Base-by-base conservation (phyloP, 2,329 filamentous ascomycete genomes). In the Neofusicoccum cordaticola region DNA sequence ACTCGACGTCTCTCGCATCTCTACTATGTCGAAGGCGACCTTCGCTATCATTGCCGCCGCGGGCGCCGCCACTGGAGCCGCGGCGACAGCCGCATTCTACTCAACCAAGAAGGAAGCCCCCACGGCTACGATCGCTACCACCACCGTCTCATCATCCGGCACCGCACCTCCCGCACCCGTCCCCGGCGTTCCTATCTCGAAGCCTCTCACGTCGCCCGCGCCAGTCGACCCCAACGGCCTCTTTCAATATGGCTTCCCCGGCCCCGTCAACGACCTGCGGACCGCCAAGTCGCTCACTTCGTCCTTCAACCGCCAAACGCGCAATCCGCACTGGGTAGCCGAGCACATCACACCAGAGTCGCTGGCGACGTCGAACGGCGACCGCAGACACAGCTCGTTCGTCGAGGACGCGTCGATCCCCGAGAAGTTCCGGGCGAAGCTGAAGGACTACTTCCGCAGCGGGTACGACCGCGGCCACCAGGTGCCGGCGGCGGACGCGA, bases 381-480 rank as follows among this genome's bases (percentile, higher is more conserved):
- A 98, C 80, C 89, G 95, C 73, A 91, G 92, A 77, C 83, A 94
- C 84, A 93, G 88, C 76, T 80, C 80, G 67, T 99, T 99, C 77
- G 78, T 88, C 69, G 94, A 99, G 79, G 95, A 99, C 78, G 77
- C 83, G 2, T 78, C 79, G 27, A 89, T 99, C 63, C 95, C 95
- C 0, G 84, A 90, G 61, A 89, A 90, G 79, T 99, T 97, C 83
- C 90, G 93, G 68, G 95, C 91, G 65, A 90, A 89, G 77, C 84
- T 99, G 65, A 90, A 92, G 77, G 95, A 99, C 83, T 99, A 99
- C 82, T 93, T 89, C 82, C 91, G 94, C 69, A 93, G 89, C 44
- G 95, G 95, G 72, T 99, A 96, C 78, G 95, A 99, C 78, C 87
- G 95, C 42, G 95, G 95, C 67, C 95, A 99, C 80, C 95, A 99